phyloP scores from a whole-genome alignment of 2,329 filamentous ascomycete species.

The Cercospora janseana region DNA sequence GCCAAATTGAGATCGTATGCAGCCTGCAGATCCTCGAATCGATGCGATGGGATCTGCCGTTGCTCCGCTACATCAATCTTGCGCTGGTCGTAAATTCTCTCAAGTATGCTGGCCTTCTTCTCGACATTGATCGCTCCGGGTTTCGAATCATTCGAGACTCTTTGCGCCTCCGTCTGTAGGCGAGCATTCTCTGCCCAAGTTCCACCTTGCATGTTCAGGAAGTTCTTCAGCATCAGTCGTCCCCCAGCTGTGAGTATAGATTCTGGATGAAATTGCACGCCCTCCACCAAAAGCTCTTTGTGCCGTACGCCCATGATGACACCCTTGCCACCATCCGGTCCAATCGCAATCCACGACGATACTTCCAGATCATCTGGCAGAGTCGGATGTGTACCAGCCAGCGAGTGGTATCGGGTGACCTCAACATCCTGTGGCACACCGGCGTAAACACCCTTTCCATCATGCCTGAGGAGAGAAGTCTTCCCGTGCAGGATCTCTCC shows the following conservation, averaged over 20 bases:
- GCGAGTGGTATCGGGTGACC: conserved; percentile 93
- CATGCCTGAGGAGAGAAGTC: conserved; percentile 86
- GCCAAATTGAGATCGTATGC: conserved; percentile 81
- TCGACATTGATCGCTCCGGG: conserved; percentile 32
- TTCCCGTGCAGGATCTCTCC: conserved; percentile 97
- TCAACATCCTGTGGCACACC: conserved; percentile 76
- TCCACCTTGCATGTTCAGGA: conserved; percentile 80
- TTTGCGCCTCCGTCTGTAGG: conserved; percentile 43
- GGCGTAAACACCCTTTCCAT: conserved; percentile 85
- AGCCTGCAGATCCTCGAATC: conserved; percentile 78
- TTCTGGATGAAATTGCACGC: conserved; percentile 96
- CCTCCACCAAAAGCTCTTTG: conserved; percentile 86
- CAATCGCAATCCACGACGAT: conserved; percentile 79
- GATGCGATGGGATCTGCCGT: conserved; percentile 79
- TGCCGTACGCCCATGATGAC: conserved; percentile 97
- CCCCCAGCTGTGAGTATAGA: conserved; percentile 92
- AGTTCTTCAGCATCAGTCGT: conserved; percentile 87
- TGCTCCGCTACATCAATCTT: conserved; percentile 73
- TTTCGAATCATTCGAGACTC: conserved; percentile 41
- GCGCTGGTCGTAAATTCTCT: conserved; percentile 84
- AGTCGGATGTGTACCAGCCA: conserved; percentile 86
- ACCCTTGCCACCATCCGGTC: conserved; percentile 71
- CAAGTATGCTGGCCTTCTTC: conserved; percentile 81
- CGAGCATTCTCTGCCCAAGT: conserved; percentile 82
- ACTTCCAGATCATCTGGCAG: conserved; percentile 83